A percentile compares a stretch with the other conserved stretches of the same genome.
These are phyloP conservation scores for Trichoderma harzianum DNA, from an alignment of 2,329 filamentous ascomycete species.

Conservation along the genomic window DNA sequence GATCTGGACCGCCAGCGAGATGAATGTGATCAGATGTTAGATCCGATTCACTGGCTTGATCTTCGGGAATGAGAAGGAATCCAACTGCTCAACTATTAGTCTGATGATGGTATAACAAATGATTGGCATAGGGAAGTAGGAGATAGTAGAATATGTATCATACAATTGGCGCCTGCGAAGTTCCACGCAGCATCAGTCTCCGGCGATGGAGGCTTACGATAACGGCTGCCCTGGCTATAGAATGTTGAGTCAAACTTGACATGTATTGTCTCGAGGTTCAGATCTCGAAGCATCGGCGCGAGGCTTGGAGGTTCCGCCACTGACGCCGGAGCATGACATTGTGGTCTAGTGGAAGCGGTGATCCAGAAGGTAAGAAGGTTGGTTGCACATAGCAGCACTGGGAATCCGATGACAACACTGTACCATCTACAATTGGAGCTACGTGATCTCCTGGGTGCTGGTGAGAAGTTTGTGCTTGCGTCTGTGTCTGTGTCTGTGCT, in stretches of 20 bases:
- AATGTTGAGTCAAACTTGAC: background rate
- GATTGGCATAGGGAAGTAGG: background rate
- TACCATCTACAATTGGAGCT: background rate
- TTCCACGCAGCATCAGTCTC: background rate
- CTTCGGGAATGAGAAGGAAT: background rate
- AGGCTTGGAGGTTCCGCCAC: background rate
- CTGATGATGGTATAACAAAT: background rate
- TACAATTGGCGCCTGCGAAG: background rate
- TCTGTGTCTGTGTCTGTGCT: background rate
- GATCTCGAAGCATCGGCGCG: background rate
- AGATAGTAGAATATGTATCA: background rate
- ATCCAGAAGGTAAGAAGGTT: background rate
- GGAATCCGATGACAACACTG: background rate
- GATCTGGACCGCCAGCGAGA: background rate
- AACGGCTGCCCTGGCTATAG: background rate
- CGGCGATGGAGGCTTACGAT: background rate
- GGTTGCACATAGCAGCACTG: background rate
- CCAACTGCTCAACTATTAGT: background rate
- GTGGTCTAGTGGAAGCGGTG: background rate
- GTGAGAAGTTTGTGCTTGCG: background rate
- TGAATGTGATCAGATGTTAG: background rate
- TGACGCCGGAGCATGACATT: background rate
- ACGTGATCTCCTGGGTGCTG: background rate
- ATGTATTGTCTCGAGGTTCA: background rate
- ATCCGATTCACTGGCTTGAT: background rate